Evolutionary conservation across 2,329 filamentous ascomycete species (phyloP).

Genomic region (Raffaelea deltoideospora): DNA sequence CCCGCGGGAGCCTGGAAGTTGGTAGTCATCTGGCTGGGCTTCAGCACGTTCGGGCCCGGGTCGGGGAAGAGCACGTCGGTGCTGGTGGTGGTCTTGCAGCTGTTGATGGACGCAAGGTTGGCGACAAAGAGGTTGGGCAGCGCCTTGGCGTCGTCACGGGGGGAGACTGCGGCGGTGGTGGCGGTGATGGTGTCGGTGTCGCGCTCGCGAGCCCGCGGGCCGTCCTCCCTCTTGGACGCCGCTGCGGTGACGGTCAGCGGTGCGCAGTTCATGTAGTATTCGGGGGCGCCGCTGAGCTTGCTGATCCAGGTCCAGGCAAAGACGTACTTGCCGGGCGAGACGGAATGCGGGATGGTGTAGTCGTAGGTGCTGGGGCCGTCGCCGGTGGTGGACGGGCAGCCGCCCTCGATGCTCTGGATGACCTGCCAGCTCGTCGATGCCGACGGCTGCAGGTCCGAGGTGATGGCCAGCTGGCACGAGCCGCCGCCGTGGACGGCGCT

Average conservation of each 20-base stretch:
- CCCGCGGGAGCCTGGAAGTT: constrained; percentile 8
- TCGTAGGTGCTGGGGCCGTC: constrained; percentile 12
- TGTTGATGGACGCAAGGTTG: constrained; percentile 25
- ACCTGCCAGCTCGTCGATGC: constrained; percentile 14
- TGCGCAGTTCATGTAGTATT: constrained; percentile 57
- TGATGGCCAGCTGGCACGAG: constrained; percentile 18
- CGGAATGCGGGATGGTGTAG: constrained; percentile 13
- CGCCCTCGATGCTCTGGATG: constrained; percentile 17
- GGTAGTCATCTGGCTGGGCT: constrained; percentile 10
- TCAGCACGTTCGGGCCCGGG: constrained; percentile 12
- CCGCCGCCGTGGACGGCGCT: constrained; percentile 16
- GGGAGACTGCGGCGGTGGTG: not conserved
- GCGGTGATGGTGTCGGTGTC: constrained; percentile 9
- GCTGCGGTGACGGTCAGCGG: constrained; percentile 31
- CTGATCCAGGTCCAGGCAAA: constrained; percentile 50
- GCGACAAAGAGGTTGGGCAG: constrained; percentile 45
- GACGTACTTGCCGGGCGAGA: constrained; percentile 25
- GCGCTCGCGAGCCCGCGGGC: no score
- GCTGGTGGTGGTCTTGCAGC: constrained; percentile 10
- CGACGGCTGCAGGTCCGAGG: constrained; percentile 9
- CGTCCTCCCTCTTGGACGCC: constrained; percentile 6
- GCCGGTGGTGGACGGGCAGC: constrained; percentile 14
- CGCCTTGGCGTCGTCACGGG: not conserved
- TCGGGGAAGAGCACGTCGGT: constrained; percentile 13
- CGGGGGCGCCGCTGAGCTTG: constrained; percentile 39